Evolutionary conservation across 495 filamentous ascomycete genomes (phyloP), one percentile per base, ranked within the genome.

Genomic region (Neurospora sp.): DNA sequence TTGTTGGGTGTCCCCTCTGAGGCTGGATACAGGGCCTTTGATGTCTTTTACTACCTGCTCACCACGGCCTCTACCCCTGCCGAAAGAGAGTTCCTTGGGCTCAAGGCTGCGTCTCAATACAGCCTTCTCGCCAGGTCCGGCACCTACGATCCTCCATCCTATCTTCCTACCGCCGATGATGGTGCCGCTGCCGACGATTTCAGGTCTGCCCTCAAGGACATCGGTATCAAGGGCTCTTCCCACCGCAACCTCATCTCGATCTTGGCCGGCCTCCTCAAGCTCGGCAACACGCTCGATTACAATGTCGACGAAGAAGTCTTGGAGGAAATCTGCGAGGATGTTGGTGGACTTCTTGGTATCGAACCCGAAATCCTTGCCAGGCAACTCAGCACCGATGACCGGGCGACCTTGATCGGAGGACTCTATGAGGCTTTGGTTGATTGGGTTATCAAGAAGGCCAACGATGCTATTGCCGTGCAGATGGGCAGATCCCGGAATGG

Each of bases 1-100:
- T 85, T 99, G 31, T 86, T 98, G 37, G 89, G 93, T 43, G 88
- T 98, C 36, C 93, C 96, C 0, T 80, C 89, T 0, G 90, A 97
- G 78, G 73, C 89, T 8, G 96, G 96, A 28, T 94, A 92, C 79
- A 90, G 96, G 73, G 96, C 95, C n/a, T 99, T 98, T 77, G 94
- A 99, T 79, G 96, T 94, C 37, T 99, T 98, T 81, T 99, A 99
- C 83, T 98, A 98, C 76, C 89, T 99, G 4, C 86, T 97, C 31
- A 96, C 94, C 1, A 93, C 92, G 37, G 91, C 93, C 17, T 96
- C 96, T 0, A 96, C 94, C 2, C 92, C 91, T 2, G 93, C 94
- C 1, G 96, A 99, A 83, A 88, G 94, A 43, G 94, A 98, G 79
- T 97, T 93, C 72, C 85, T 99, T n/a, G 90, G 91, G 59, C 85